These are phyloP conservation scores for Sporisorium exsertum DNA, from an alignment of 1,284 basidiomycete genomes.

Conservation along the genomic window DNA sequence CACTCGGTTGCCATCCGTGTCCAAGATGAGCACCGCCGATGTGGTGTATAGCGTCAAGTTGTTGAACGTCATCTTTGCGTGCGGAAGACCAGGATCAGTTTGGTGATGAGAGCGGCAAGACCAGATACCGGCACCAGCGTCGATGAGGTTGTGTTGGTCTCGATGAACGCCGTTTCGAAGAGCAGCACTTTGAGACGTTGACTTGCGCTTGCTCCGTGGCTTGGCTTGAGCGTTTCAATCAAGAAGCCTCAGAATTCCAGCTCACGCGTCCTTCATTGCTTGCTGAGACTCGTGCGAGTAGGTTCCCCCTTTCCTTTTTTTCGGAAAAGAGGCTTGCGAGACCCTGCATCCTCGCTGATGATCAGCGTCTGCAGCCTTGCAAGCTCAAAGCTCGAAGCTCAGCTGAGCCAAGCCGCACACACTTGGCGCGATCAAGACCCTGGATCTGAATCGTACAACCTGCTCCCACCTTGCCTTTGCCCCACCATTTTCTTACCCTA, in stretches of 20 bases:
- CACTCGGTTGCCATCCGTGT: constrained; percentile 92
- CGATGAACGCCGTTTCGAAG: background rate
- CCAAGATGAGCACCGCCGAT: constrained; percentile 83
- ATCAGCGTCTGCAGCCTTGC: background rate
- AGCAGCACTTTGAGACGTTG: too few species aligned
- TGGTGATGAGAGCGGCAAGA: background rate
- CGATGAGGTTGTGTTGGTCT: constrained; percentile 17
- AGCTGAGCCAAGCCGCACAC: background rate
- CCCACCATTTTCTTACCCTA: background rate
- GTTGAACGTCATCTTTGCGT: constrained; percentile 48
- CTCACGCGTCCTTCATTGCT: constrained; percentile 10
- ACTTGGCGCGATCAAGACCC: background rate
- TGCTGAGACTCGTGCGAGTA: constrained; percentile 1
- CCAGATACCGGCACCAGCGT: background rate
- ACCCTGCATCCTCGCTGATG: constrained; percentile 6
- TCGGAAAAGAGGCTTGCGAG: background rate
- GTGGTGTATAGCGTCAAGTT: constrained; percentile 68
- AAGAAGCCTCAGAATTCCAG: constrained; percentile 2
- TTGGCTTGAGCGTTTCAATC: constrained; percentile 10
- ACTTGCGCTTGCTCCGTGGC: background rate
- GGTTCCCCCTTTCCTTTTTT: background rate
- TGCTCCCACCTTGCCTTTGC: background rate
- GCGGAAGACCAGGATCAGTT: background rate
- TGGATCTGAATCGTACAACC: background rate
- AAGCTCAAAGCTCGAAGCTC: background rate